phyloP scores from a whole-genome alignment of 441 rosid genomes.

The Manihot esculenta region DNA sequence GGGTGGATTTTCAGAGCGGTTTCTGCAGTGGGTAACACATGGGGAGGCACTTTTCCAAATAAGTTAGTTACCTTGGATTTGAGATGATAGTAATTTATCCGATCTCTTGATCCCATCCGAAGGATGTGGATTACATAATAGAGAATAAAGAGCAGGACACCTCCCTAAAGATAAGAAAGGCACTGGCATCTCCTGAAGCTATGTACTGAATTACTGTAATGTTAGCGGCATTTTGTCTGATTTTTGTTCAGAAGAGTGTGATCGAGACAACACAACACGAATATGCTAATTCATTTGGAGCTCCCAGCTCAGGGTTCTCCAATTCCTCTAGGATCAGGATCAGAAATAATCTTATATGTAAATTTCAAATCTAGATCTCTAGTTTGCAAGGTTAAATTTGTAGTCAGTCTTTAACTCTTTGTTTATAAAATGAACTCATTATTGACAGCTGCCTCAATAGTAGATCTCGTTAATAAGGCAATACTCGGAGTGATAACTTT shows the following conservation, averaged over 20 bases:
- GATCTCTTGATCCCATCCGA: constrained; percentile 42
- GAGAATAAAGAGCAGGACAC: constrained; percentile 19
- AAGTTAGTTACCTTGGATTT: not conserved
- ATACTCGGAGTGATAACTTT: too few species aligned
- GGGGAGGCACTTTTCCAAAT: constrained; percentile 54
- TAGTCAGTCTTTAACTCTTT: too few species aligned
- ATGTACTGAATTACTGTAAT: not conserved
- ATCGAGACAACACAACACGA: not conserved
- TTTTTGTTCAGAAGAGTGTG: not conserved
- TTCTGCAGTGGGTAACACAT: constrained; percentile 62
- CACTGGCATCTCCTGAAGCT: constrained; percentile 5
- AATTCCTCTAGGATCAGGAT: not conserved
- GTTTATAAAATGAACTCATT: too few species aligned
- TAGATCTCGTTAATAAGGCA: too few species aligned
- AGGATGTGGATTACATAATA: constrained; percentile 43
- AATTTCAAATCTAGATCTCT: too few species aligned
- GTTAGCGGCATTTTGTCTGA: not conserved
- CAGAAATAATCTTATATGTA: too few species aligned
- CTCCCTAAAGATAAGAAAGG: constrained; percentile 12
- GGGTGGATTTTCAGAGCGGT: constrained; percentile 49
- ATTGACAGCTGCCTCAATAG: too few species aligned
- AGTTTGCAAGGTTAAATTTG: too few species aligned
- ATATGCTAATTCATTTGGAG: constrained; percentile 5
- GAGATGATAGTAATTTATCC: constrained; percentile 12
- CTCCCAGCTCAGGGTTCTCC: not conserved